Conservation (phyloP, 306 rosid genomes). For the Rosa rugosa region DNA sequence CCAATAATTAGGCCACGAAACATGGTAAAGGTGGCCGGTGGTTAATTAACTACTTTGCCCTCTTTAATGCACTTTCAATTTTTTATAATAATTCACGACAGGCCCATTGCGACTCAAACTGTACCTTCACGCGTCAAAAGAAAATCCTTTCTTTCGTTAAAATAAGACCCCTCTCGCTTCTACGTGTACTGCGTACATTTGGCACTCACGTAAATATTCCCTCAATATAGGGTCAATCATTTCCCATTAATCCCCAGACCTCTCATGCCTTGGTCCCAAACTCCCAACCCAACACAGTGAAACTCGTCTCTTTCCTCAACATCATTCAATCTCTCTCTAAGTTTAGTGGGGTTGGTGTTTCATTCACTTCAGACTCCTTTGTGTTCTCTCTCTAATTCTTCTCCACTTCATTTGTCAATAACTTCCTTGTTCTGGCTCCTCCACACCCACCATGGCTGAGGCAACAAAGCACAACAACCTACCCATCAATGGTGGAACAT, state of each 20-base stretch:
- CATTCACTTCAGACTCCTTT: not conserved
- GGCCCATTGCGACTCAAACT: not conserved
- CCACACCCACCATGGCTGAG: constrained; percentile 57
- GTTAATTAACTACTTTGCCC: not conserved
- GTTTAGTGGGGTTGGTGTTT: not conserved
- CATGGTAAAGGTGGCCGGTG: constrained; percentile 23
- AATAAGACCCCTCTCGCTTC: not conserved
- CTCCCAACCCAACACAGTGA: not conserved
- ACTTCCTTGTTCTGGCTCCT: not conserved
- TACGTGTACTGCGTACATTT: not conserved
- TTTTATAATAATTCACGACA: not conserved
- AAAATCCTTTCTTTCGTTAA: not conserved
- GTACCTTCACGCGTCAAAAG: not conserved
- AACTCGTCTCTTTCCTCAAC: not conserved
- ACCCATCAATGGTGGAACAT: constrained; percentile 41
- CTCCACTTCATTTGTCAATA: not conserved
- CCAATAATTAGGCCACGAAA: constrained; percentile 27
- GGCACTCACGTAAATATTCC: constrained; percentile 17
- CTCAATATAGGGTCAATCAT: not conserved
- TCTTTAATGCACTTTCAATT: not conserved
- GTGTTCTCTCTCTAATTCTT: not conserved
- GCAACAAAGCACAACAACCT: constrained; percentile 48
- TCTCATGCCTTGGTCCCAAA: not conserved
- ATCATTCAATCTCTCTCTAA: not conserved
- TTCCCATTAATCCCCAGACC: not conserved